A percentile compares a stretch with the other conserved stretches of the same genome.
Conservation (phyloP, 768 basidiomycete species). For the Boletus bicolor region DNA sequence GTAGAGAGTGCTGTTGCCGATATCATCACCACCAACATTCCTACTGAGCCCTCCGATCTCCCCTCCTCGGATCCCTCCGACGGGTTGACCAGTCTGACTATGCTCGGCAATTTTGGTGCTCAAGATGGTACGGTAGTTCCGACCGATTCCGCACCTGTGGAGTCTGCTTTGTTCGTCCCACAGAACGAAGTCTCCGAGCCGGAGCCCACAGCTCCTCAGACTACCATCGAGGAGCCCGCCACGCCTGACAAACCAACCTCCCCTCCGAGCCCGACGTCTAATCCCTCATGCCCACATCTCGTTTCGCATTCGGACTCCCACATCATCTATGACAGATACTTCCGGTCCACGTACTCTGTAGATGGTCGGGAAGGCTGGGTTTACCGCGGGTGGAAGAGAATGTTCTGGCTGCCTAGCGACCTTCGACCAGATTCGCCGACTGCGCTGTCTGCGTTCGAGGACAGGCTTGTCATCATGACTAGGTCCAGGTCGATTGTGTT, state of each 20-base stretch:
- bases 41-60: too few relatives aligned
- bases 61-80: too few relatives aligned
- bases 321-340: background rate
- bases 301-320: too few relatives aligned
- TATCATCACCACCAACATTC: background rate
- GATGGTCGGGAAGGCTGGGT: slow-evolving; percentile 16
- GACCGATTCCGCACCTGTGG: background rate
- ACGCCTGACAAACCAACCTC: too few relatives aligned
- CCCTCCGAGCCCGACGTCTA: too few relatives aligned
- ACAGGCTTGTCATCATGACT: slow-evolving; percentile 8
- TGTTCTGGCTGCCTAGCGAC: slow-evolving; percentile 22
- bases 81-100: too few relatives aligned
- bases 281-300: too few relatives aligned
- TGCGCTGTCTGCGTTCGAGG: slow-evolving; percentile 9
- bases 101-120: too few relatives aligned
- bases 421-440: slow-evolving; percentile 8
- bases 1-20: background rate
- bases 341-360: slow-evolving; percentile 15
- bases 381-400: slow-evolving; percentile 7
- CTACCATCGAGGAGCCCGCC: too few relatives aligned
- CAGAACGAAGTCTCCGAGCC: background rate
- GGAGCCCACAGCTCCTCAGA: background rate
- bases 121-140: too few relatives aligned
- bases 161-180: background rate
- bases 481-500: background rate